Evolutionary conservation across 164 flowering plant genomes (phyloP), one percentile per base, ranked within the genome.

Genomic region (Dillenia suffruticosa): DNA sequence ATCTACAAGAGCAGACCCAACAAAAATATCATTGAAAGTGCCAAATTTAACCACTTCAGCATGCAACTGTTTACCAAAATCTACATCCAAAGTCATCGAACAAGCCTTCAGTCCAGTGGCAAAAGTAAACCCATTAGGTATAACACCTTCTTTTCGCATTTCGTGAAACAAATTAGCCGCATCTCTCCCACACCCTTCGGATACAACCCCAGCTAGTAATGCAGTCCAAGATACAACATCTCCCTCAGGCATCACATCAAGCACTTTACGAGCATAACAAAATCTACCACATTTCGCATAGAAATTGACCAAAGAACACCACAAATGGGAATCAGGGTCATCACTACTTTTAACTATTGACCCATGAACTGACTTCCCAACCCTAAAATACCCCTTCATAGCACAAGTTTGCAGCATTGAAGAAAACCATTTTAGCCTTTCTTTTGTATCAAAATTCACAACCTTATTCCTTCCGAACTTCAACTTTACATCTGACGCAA

Each of bases 141-240:
- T 59, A 12, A 79, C 12, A 43, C 81, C 82, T 44, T 74, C 79
- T 43, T 26, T 54, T 49, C 69, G 54, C 86, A 86, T 82, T 50
- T 63, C 56, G 48, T 61, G 58, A 54, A 73, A 84, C 71, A 79
- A 56, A 51, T n/a, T 12, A 56, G 69, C 26, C 15, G 70, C 82
- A 43, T 72, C 75, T 40, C 48, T 32, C 2, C 78, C 77, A 52
- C 59, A 22, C 9, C 86, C 84, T 64, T 68, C 58, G n/a, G 49
- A 66, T 14, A 80, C 74, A 49, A 58, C 74, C n/a, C 85, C 83
- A 1, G 76, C 44, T 55, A 81, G 74, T 10, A 83, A 46, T 8
- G 79, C 65, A 51, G 75, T 81, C 78, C 82, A 83, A 19, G 84
- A 76, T 12, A 81, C 85, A 56, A 79, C 83, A 72, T 83, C 81